phyloP scores from a whole-genome alignment of 352 stramenopile species.

The Thraustotheca clavata region DNA sequence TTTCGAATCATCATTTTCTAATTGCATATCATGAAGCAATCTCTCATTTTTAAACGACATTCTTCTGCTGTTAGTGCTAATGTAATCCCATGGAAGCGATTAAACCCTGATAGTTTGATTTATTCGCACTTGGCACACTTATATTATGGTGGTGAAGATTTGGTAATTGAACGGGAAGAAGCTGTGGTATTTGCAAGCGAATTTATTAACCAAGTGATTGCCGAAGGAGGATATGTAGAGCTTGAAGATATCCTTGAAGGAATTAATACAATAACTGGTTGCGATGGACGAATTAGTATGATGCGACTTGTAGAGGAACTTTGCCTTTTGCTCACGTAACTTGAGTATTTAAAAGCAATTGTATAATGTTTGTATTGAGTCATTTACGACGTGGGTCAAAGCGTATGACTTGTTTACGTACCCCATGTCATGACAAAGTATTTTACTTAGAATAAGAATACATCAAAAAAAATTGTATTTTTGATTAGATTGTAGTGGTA shows the following conservation, averaged over 20 bases:
- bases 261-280: neutral
- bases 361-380: no score
- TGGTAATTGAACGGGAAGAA: neutral
- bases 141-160: neutral
- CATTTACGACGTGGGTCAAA: no score
- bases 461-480: no score
- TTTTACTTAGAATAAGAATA: no score
- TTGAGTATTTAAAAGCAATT: no score
- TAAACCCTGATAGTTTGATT: neutral
- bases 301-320: neutral
- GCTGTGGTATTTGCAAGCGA: neutral
- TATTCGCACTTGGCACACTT: neutral
- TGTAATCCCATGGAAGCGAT: neutral
- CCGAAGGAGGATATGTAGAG: neutral
- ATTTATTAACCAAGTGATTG: neutral
- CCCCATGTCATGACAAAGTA: no score
- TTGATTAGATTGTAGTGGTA: no score
- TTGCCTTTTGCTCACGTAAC: neutral
- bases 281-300: neutral
- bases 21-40: no score
- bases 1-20: no score
- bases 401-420: no score
- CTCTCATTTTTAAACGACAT: no score
- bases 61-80: no score
- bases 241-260: neutral